Base-by-base conservation (phyloP, 306 rosid genomes). In the Prosopis cineraria region DNA sequence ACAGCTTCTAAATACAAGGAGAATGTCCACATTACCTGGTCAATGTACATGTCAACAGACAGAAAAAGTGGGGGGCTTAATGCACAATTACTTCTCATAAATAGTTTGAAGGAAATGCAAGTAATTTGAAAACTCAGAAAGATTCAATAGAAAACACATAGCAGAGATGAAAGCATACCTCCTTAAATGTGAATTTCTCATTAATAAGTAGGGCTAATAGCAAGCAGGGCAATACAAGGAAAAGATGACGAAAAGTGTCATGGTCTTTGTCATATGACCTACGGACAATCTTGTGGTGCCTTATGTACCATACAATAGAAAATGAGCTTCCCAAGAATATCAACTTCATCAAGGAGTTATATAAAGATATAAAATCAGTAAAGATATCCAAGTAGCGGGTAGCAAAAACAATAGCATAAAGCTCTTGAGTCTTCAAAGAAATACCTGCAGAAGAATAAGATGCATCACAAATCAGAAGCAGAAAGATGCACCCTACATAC, bases 361-460 rank as follows among this genome's bases (percentile, higher is more conserved):
- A 93, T 22, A 91, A 20, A 11, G 98, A 91, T 62, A 84, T 25
- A 55, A 78, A 87, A 87, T 40, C 70, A 8, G 88, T 84, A 80
- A 93, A 83, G 59, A 93, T 89, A 83, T 93, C 98, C 84, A 93
- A 80, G 82, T 91, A 93, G 79, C 98, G 98, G 58, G 90, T 68
- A 37, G 88, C 84, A 73, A 93, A 93, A 74, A 93, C 97, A 53
- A 93, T 19, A 34, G 97, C 94, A 60, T 87, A 93, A 70, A 93
- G 98, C 82, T 93, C 98, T 88, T 93, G 98, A 43, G 97, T 91
- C 91, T 88, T 93, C 90, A 93, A 73, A 16, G 98, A 93, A 70
- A 91, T 79, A 74, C 98, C 98, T 93, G 89, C 80, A 79, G 22
- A 14, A 44, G 52, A 52, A 64, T 29, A 72, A 65, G 69, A 63